Base-by-base conservation (phyloP, 2,329 filamentous ascomycete genomes). In the Diatrype stigma region DNA sequence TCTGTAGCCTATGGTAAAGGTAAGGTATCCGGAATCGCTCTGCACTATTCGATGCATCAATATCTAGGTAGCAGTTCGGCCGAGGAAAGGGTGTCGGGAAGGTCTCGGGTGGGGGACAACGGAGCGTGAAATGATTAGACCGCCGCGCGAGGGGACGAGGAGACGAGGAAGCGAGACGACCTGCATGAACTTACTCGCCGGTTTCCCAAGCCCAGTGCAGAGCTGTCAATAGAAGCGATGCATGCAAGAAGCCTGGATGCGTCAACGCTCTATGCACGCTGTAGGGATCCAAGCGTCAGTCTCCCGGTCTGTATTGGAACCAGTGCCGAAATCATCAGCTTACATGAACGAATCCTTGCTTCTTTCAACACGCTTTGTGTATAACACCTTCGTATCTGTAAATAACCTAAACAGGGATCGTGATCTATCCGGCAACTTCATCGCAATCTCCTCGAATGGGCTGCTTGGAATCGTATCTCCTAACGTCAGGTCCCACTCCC, bases 181-280 rank as follows among this genome's bases (percentile, higher is more conserved):
- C 34, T 11, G 12, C 21, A 44, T 28, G 40, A n/a, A 44, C 40
- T 44, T 44, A 44, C 40, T 72, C 72, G 28, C 73, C 73, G 2
- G 70, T 74, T 44, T 72, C 68, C 73, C 73, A 75, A 22, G 71
- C 70, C 71, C 71, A 74, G 47, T 75, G 73, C 47, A 73, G 69
- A 22, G 71, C 70, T 19, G 73, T 74, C 54, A 75, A 65, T 54
- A 74, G 68, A 45, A 75, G 59, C 22, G 72, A 73, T 55, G 71
- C 73, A 54, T 75, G 72, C 56, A 75, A 72, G 51, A 74, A 73
- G 2, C 73, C 73, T 2, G 70, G 71, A 50, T 74, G 72, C 44
- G 72, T 68, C 47, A 75, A 67, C 16, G 73, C 72, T 55, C 69
- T 68, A 52, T 72, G 69, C 40, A 75, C 70, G 38, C 72, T 75